phyloP scores from a whole-genome alignment of 1,284 basidiomycete genomes.

The Kalmanozyma brasiliensis region DNA sequence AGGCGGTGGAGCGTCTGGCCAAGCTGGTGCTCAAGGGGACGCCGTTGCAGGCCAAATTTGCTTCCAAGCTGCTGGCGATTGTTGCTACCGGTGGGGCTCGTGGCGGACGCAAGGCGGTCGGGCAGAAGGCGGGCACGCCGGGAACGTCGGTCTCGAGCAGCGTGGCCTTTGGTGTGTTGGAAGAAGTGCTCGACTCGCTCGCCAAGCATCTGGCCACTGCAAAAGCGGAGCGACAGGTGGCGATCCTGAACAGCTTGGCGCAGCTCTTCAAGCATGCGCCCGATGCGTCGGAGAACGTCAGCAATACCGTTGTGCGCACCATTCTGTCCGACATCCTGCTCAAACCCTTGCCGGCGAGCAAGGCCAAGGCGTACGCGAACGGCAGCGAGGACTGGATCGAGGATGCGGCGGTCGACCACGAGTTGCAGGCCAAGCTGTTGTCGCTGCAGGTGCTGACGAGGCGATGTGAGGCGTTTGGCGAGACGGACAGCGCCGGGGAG shows the following conservation, averaged over 20 bases:
- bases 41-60: conserved; percentile 83
- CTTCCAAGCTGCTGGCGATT: conserved; percentile 78
- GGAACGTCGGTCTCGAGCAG: conserved; percentile 31
- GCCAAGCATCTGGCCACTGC: conserved; percentile 73
- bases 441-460: conserved; percentile 52
- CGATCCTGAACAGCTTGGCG: conserved; percentile 78
- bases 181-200: conserved; percentile 72
- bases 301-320: conserved; percentile 80
- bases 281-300: conserved; percentile 79
- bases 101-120: conserved; percentile 28
- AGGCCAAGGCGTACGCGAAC: conserved; percentile 24
- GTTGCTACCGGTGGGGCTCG: conserved; percentile 43
- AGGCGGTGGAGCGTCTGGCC: conserved; percentile 75
- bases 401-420: conserved; percentile 36
- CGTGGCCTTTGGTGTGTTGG: conserved; percentile 41
- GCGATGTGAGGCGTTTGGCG: conserved; percentile 47
- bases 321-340: conserved; percentile 71
- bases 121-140: conserved; percentile 21
- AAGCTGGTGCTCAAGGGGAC: conserved; percentile 76
- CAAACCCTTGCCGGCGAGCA: conserved; percentile 40
- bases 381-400: conserved; percentile 56
- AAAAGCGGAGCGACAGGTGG: conserved; percentile 73
- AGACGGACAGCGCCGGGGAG: conserved; percentile 38
- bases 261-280: conserved; percentile 80
- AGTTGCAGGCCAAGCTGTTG: conserved; percentile 47